Conservation (phyloP, 2,329 filamentous ascomycete genomes). For the Ophiostoma australiae region DNA sequence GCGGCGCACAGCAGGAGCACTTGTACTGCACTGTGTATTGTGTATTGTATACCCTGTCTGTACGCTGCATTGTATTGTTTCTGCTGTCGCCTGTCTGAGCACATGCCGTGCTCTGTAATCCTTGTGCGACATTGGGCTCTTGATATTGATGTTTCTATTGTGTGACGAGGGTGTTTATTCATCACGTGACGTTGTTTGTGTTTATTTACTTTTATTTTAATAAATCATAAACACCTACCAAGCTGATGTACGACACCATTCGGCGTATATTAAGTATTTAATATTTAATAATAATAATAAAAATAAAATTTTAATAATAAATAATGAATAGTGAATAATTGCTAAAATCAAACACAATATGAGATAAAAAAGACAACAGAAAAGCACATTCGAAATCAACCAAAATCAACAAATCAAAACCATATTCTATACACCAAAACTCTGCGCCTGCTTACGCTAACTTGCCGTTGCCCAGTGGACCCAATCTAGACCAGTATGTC, state of each 20-base stretch:
- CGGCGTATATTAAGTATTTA: no score
- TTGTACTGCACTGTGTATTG: background rate
- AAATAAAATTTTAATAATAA: no score
- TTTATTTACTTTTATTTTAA: background rate
- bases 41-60: no score
- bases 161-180: background rate
- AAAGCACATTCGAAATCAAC: no score
- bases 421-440: no score
- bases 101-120: background rate
- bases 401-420: background rate
- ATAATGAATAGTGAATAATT: background rate
- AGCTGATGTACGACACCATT: background rate
- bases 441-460: background rate
- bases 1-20: background rate
- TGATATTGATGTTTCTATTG: background rate
- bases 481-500: no score
- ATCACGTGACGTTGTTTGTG: background rate
- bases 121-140: background rate
- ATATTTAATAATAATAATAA: background rate
- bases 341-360: background rate
- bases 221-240: background rate
- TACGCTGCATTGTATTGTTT: no score
- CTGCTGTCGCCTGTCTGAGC: background rate
- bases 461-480: constrained; percentile 7
- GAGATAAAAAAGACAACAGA: background rate